Conservation (phyloP, 2,329 filamentous ascomycete species). For the Talaromyces rugulosus region DNA sequence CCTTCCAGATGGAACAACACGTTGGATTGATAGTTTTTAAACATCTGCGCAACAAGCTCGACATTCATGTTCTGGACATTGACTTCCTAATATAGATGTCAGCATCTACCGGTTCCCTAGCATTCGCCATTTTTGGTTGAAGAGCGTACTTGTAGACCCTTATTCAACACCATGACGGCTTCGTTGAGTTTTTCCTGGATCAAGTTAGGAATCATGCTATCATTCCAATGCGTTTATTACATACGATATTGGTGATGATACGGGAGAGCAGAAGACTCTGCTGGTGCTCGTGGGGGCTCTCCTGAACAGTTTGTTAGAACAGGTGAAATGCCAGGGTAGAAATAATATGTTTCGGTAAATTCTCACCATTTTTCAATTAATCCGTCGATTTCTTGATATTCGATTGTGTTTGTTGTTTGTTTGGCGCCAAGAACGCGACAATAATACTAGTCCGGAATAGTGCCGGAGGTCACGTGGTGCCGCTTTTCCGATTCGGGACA, state of each 20-base stretch:
- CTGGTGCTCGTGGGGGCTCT: slow-evolving; percentile 96
- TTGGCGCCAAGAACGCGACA: slow-evolving; percentile 12
- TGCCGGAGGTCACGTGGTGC: background rate
- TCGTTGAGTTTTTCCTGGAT: slow-evolving; percentile 93
- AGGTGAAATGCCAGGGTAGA: background rate
- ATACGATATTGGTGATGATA: slow-evolving; percentile 95
- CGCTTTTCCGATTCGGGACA: no score
- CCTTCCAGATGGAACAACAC: slow-evolving; percentile 96
- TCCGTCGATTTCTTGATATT: background rate
- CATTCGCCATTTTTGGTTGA: background rate
- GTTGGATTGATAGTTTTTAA: slow-evolving; percentile 99
- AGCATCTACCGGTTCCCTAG: background rate
- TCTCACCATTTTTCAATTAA: background rate
- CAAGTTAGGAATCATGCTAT: background rate
- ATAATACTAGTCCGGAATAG: background rate
- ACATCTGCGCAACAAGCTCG: slow-evolving; percentile 97
- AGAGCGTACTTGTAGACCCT: slow-evolving; percentile 68
- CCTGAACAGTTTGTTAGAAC: slow-evolving; percentile 45
- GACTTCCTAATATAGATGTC: slow-evolving; percentile 64
- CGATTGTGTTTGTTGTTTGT: slow-evolving; percentile 5
- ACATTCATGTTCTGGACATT: slow-evolving; percentile 99
- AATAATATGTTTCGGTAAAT: background rate
- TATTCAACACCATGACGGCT: slow-evolving; percentile 87
- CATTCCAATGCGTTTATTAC: slow-evolving; percentile 5
- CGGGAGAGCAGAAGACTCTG: slow-evolving; percentile 89